These are phyloP conservation scores for Histomonas meleagridis DNA, from an alignment of 208 protist species.

Conservation along the genomic window DNA sequence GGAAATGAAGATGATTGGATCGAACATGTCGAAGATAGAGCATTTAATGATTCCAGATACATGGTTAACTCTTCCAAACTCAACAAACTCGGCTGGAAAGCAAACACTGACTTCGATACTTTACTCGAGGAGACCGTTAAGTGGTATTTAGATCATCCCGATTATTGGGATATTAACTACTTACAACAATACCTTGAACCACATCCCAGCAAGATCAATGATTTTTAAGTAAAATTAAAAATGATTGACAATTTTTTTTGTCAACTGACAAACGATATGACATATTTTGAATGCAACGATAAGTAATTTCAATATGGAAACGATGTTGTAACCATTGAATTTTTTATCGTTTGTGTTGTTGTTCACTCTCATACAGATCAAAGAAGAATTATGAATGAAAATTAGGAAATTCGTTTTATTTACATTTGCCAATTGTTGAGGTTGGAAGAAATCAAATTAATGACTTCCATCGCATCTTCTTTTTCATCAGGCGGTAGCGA, in stretches of 20 bases:
- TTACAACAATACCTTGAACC: not conserved
- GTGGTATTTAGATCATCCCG: constrained; percentile 5
- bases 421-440: constrained; percentile 21
- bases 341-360: no score
- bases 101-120: constrained; percentile 22
- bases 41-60: constrained; percentile 28
- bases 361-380: no score
- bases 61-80: constrained; percentile 22
- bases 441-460: not conserved
- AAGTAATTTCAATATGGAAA: no score
- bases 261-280: no score
- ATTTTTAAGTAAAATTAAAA: no score
- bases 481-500: not conserved
- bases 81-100: not conserved
- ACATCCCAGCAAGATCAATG: no score
- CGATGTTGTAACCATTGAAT: no score
- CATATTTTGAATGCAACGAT: no score
- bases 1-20: constrained; percentile 25
- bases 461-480: constrained; percentile 28
- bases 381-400: no score
- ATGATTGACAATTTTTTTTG: no score
- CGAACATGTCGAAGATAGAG: not conserved
- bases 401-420: no score
- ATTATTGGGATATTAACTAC: not conserved
- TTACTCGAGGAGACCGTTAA: not conserved